Evolutionary conservation across 164 flowering plant genomes (phyloP).

Genomic region (Chimonanthus salicifolius): DNA sequence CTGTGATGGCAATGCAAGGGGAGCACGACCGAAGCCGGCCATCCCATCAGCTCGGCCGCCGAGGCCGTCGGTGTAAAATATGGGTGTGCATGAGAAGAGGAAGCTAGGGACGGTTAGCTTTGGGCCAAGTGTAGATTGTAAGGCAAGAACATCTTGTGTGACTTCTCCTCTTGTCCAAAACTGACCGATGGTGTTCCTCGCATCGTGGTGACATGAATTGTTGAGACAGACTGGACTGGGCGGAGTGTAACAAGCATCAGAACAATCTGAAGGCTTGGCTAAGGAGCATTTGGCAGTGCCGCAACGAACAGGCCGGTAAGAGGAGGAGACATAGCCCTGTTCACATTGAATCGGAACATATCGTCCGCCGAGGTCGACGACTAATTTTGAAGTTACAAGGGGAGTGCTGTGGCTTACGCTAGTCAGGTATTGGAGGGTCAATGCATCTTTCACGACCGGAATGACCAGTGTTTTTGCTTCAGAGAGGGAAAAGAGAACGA

Average conservation of each 20-base stretch:
- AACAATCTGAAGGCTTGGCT: neutral
- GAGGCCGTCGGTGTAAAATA: constrained; percentile 9
- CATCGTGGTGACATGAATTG: constrained; percentile 8
- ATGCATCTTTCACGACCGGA: constrained; percentile 11
- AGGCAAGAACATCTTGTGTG: constrained; percentile 3
- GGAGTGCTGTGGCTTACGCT: constrained; percentile 1
- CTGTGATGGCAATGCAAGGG: constrained; percentile 13
- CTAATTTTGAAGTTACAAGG: neutral
- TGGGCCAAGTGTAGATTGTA: constrained; percentile 10
- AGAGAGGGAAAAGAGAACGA: neutral
- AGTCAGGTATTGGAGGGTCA: constrained; percentile 13
- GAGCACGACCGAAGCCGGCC: constrained; percentile 12
- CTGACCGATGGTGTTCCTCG: constrained; percentile 7
- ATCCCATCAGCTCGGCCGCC: constrained; percentile 10
- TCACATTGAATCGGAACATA: constrained; percentile 7
- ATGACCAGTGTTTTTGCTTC: neutral
- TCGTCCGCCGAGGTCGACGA: constrained; percentile 10
- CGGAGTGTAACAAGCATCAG: neutral
- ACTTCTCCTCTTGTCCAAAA: constrained; percentile 8
- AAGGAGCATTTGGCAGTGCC: constrained; percentile 2
- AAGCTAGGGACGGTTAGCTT: neutral
- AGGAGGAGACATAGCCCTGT: neutral
- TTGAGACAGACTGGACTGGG: constrained; percentile 13
- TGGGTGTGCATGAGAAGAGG: constrained; percentile 12
- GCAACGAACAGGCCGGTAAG: constrained; percentile 5